Evolutionary conservation across 306 rosid genomes (phyloP).

Genomic region (Cicer chorassanicum): DNA sequence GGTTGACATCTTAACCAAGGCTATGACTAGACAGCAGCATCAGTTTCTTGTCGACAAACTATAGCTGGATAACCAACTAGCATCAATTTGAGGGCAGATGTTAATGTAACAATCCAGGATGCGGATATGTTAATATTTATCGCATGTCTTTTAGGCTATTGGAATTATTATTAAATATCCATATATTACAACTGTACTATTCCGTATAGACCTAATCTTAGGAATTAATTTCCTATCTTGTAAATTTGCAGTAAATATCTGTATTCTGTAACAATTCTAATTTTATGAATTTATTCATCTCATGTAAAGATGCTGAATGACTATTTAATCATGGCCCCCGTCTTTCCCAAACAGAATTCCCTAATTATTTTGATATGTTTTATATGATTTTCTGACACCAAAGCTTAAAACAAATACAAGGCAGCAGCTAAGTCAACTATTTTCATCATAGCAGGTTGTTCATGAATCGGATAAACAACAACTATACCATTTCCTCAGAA

Average conservation of each 20-base stretch:
- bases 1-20: not conserved
- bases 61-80: not conserved
- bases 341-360: conserved; percentile 13
- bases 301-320: conserved; percentile 5
- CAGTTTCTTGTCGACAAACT: not conserved
- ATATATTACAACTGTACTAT: not conserved
- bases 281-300: too few species aligned
- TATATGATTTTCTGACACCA: conserved; percentile 6
- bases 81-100: not conserved
- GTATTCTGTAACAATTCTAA: not conserved
- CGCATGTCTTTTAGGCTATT: not conserved
- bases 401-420: conserved; percentile 30
- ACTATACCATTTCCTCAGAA: conserved; percentile 81
- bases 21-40: not conserved
- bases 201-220: conserved; percentile 5
- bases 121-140: not conserved
- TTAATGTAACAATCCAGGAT: not conserved
- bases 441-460: conserved; percentile 34
- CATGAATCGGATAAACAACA: conserved; percentile 37
- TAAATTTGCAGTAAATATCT: not conserved
- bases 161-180: not conserved
- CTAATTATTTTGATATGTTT: conserved; percentile 17
- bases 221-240: conserved; percentile 23
- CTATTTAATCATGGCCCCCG: not conserved
- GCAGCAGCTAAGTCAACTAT: conserved; percentile 14